phyloP scores from a whole-genome alignment of 768 basidiomycete species.

The Tylopilus balloui region DNA sequence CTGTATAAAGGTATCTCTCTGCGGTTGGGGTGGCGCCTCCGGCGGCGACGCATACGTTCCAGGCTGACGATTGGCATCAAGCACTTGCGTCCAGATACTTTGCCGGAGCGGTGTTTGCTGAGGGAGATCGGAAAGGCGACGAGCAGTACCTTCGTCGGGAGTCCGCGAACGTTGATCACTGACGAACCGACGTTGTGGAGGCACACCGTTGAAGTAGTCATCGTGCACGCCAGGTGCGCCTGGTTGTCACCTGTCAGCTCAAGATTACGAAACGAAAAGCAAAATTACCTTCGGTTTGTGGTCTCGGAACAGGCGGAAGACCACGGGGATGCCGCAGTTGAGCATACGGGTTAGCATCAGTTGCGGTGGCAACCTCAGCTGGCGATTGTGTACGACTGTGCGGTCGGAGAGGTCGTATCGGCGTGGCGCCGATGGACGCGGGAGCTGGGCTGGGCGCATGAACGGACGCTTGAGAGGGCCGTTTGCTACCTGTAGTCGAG shows the following conservation, averaged over 20 bases:
- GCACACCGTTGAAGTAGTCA: constrained; percentile 34
- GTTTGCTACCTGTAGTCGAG: constrained; percentile 31
- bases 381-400: constrained; percentile 31
- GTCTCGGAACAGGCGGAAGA: constrained; percentile 59
- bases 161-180: constrained; percentile 56
- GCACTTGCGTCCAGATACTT: constrained; percentile 84
- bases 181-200: constrained; percentile 44
- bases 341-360: constrained; percentile 37
- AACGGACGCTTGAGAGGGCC: constrained; percentile 23
- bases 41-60: constrained; percentile 34
- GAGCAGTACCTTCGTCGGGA: constrained; percentile 52
- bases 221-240: constrained; percentile 39
- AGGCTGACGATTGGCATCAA: constrained; percentile 60
- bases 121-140: constrained; percentile 53
- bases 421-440: constrained; percentile 16
- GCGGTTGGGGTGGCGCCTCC: constrained; percentile 33
- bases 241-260: constrained; percentile 10
- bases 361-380: constrained; percentile 26
- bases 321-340: constrained; percentile 57
- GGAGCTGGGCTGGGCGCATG: constrained; percentile 20
- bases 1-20: constrained; percentile 63
- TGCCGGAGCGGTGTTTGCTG: constrained; percentile 51
- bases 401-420: constrained; percentile 27
- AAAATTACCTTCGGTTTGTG: constrained; percentile 41
- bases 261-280: background rate